Conservation (phyloP, 306 rosid genomes). For the Castanea sativa region DNA sequence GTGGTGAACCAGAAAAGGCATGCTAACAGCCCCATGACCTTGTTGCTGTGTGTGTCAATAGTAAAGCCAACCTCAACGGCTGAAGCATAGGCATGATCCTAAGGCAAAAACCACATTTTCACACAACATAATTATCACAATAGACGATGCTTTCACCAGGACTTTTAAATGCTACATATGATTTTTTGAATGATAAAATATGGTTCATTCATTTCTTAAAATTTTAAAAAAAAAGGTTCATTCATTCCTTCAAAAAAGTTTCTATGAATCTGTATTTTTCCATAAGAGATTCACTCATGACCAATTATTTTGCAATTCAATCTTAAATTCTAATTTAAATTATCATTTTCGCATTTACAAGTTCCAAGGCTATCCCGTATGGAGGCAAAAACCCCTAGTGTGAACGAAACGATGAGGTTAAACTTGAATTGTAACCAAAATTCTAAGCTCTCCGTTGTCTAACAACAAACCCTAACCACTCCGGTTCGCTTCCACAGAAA, state of each 20-base stretch:
- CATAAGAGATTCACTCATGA: not conserved
- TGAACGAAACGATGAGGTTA: not conserved
- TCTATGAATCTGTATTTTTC: not conserved
- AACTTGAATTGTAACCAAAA: not conserved
- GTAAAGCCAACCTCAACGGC: too few relatives aligned
- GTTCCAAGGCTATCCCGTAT: not conserved
- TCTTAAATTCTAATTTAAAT: not conserved
- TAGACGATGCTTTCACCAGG: too few relatives aligned
- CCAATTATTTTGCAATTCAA: not conserved
- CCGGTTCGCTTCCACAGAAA: not conserved
- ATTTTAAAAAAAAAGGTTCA: too few relatives aligned
- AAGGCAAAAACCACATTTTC: too few relatives aligned
- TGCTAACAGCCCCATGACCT: too few relatives aligned
- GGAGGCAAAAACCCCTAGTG: not conserved
- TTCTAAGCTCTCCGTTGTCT: not conserved
- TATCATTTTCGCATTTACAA: not conserved
- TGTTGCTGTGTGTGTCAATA: too few relatives aligned
- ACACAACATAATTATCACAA: too few relatives aligned
- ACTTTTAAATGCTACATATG: too few relatives aligned
- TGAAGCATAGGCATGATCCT: too few relatives aligned
- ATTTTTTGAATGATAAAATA: too few relatives aligned
- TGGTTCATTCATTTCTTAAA: too few relatives aligned
- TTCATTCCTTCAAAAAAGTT: not conserved
- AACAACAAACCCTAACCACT: not conserved
- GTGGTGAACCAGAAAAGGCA: too few relatives aligned